These are phyloP conservation scores for Umbelopsis isabellina DNA, from an alignment of 192 early-diverging fungal species.

Conservation along the genomic window DNA sequence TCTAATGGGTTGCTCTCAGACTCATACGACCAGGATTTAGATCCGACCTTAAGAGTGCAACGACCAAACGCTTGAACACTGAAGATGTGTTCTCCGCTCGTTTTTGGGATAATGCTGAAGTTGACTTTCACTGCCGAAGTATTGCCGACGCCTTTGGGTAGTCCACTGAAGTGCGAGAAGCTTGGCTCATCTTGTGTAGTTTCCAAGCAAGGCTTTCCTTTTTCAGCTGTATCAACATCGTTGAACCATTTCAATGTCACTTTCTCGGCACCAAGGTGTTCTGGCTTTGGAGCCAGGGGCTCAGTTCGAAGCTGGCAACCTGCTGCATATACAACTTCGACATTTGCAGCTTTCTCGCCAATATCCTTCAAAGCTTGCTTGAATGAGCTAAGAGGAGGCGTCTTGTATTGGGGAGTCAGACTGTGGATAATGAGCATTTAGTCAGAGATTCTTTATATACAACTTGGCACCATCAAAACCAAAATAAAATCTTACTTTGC, in stretches of 20 bases:
- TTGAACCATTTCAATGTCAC: background rate
- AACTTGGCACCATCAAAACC: no score
- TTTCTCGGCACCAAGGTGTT: background rate
- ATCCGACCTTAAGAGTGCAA: background rate
- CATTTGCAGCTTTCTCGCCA: background rate
- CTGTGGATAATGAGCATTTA: background rate
- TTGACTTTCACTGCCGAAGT: background rate
- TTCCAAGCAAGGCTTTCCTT: background rate
- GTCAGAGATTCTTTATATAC: no score
- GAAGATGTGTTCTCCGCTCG: background rate
- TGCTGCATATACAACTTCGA: background rate
- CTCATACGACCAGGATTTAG: background rate
- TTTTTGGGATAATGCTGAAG: background rate
- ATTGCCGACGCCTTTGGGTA: background rate
- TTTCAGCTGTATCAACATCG: background rate
- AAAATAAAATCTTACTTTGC: constrained; percentile 1
- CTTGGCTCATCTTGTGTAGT: background rate
- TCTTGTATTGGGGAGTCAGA: background rate
- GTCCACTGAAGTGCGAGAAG: no score
- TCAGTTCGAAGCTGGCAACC: constrained; percentile 1
- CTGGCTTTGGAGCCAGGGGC: background rate
- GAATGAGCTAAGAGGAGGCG: background rate
- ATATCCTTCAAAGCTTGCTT: constrained; percentile 9
- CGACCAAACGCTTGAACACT: background rate
- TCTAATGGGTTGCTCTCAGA: background rate